These are phyloP conservation scores for Ceratorhiza oryzae-sativae DNA, from an alignment of 1,284 basidiomycete species.

Conservation along the genomic window DNA sequence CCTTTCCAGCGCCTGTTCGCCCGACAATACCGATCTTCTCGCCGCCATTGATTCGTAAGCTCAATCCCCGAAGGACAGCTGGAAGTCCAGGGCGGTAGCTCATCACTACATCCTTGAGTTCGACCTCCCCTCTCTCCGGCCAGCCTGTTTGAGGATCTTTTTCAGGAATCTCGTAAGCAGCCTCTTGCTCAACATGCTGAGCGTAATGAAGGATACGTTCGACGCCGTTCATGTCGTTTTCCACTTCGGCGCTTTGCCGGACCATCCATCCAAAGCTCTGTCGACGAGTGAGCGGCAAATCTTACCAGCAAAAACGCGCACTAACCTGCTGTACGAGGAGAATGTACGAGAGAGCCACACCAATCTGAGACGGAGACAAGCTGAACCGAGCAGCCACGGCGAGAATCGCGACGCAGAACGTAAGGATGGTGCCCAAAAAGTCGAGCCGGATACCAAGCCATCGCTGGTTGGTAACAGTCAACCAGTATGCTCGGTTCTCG, in stretches of 20 bases:
- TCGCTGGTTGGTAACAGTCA: conserved; percentile 78
- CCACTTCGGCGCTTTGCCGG: conserved; percentile 70
- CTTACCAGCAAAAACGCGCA: conserved; percentile 41
- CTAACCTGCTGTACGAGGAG: conserved; percentile 71
- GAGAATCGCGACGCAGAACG: conserved; percentile 81
- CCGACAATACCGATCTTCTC: conserved; percentile 92
- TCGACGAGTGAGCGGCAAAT: background rate
- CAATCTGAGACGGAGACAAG: conserved; percentile 80
- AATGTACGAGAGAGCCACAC: conserved; percentile 78
- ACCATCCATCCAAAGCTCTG: conserved; percentile 82
- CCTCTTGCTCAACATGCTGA: conserved; percentile 77
- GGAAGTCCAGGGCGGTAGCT: conserved; percentile 72
- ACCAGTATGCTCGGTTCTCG: conserved; percentile 90
- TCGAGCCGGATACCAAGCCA: conserved; percentile 77
- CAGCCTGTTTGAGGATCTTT: conserved; percentile 66
- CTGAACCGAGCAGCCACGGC: conserved; percentile 75
- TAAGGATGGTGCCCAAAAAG: conserved; percentile 78
- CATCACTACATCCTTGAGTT: conserved; percentile 68
- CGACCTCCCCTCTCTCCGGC: conserved; percentile 66
- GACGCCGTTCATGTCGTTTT: conserved; percentile 90
- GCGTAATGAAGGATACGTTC: conserved; percentile 86
- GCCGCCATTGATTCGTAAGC: conserved; percentile 70
- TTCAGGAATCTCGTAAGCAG: conserved; percentile 69
- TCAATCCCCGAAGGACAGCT: conserved; percentile 62
- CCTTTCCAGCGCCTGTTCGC: conserved; percentile 51